Conservation (phyloP, 495 filamentous ascomycete species). For the Lophiotrema nucula region DNA sequence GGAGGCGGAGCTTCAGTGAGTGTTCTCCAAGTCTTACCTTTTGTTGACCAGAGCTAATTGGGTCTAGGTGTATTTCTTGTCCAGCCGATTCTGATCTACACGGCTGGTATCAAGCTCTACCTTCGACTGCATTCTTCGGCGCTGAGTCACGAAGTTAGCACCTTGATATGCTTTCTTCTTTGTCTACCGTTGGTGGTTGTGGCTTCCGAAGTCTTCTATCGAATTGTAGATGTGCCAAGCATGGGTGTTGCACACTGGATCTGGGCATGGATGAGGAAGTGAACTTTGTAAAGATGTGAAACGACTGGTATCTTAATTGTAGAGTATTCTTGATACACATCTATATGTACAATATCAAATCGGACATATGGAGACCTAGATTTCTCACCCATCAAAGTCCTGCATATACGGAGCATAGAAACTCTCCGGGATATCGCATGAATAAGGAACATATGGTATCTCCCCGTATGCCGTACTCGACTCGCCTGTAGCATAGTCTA, state of each 20-base stretch:
- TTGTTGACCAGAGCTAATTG: not conserved
- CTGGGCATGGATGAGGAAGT: slow-evolving; percentile 23
- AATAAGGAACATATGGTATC: too few relatives aligned
- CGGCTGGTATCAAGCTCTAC: slow-evolving; percentile 38
- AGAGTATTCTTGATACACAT: too few relatives aligned
- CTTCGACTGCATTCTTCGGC: slow-evolving; percentile 23
- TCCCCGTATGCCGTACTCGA: too few relatives aligned
- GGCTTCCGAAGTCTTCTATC: slow-evolving; percentile 33
- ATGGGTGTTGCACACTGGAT: slow-evolving; percentile 9
- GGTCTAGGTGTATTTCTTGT: slow-evolving; percentile 35
- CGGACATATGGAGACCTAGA: too few relatives aligned
- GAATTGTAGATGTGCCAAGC: slow-evolving; percentile 29
- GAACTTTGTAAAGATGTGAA: too few relatives aligned
- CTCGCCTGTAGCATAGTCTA: too few relatives aligned
- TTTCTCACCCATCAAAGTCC: too few relatives aligned
- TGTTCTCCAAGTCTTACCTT: too few relatives aligned
- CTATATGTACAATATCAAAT: too few relatives aligned
- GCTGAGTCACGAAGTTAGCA: slow-evolving; percentile 7
- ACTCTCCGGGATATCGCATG: too few relatives aligned
- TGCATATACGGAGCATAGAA: too few relatives aligned
- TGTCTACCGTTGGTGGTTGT: slow-evolving; percentile 20
- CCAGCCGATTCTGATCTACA: slow-evolving; percentile 38
- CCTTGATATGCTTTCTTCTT: slow-evolving; percentile 27
- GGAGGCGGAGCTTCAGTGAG: slow-evolving; percentile 40
- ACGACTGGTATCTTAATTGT: too few relatives aligned